phyloP scores from a whole-genome alignment of 345 rosid genomes.

The Citrus unshiu region DNA sequence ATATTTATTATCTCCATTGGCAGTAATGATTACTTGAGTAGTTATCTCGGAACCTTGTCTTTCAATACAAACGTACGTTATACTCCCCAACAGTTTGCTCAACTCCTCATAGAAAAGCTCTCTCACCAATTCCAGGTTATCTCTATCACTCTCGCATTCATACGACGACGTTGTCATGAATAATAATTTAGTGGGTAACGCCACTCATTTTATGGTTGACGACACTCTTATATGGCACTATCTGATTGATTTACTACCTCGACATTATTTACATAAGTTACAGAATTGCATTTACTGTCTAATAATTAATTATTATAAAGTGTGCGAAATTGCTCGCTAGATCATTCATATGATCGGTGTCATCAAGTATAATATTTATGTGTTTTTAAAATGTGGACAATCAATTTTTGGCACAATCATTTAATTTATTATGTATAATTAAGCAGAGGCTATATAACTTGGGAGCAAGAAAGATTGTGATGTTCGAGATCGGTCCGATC shows the following conservation, averaged over 20 bases:
- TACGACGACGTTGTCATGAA: background rate
- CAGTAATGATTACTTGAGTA: constrained; percentile 39
- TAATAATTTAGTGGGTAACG: background rate
- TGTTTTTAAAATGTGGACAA: background rate
- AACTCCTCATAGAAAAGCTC: constrained; percentile 21
- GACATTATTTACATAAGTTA: too few species aligned
- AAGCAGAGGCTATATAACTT: constrained; percentile 26
- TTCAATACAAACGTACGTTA: constrained; percentile 1
- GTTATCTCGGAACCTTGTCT: background rate
- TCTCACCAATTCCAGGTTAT: constrained; percentile 28
- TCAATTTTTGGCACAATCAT: background rate
- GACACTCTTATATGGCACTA: too few species aligned
- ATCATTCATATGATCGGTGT: too few species aligned
- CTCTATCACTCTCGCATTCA: background rate
- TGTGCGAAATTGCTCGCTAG: too few species aligned
- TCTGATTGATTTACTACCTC: too few species aligned
- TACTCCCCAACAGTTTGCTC: constrained; percentile 27
- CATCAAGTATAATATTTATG: background rate
- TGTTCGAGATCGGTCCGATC: constrained; percentile 44
- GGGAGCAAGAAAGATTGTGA: constrained; percentile 42
- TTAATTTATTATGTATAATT: too few species aligned
- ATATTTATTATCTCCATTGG: constrained; percentile 29
- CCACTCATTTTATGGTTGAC: background rate
- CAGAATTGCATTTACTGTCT: too few species aligned
- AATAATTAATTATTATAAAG: too few species aligned